Evolutionary conservation across 306 rosid species (phyloP), one percentile per base, ranked within the genome.

Genomic region (Vicia villosa): DNA sequence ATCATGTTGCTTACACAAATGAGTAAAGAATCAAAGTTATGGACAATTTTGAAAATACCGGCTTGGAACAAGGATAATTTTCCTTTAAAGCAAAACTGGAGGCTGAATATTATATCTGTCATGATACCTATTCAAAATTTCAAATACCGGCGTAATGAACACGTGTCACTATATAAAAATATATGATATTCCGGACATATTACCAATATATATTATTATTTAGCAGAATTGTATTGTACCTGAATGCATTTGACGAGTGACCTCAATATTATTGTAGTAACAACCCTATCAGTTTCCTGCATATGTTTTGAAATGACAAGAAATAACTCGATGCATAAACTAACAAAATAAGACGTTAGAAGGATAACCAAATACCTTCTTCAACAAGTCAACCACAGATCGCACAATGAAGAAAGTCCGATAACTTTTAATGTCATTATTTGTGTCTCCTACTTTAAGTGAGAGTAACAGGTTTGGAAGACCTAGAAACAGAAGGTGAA

Each of bases 401-500:
- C n/a, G n/a, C n/a, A n/a, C n/a, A n/a, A n/a, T n/a, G n/a, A n/a
- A n/a, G n/a, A n/a, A n/a, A n/a, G n/a, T n/a, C n/a, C n/a, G n/a
- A n/a, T n/a, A n/a, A n/a, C n/a, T n/a, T n/a, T n/a, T n/a, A n/a
- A n/a, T n/a, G n/a, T n/a, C n/a, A n/a, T n/a, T n/a, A n/a, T n/a
- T n/a, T n/a, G n/a, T n/a, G n/a, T n/a, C n/a, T n/a, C n/a, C n/a
- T n/a, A n/a, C n/a, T n/a, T n/a, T n/a, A n/a, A n/a, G n/a, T n/a
- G n/a, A n/a, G n/a, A n/a, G 50, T 62, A 71, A 46, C 24, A 71
- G 16, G 0, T 19, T 66, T 36, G 82, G 69, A 65, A 71, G 32
- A 63, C 57, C 82, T 77, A 57, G 38, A 65, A 36, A 45, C 54
- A 37, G 63, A 55, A 36, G 70, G 81, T 46, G 19, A 42, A 75